Evolutionary conservation across 768 basidiomycete genomes (phyloP).

Genomic region (Tricholoma furcatifolium): DNA sequence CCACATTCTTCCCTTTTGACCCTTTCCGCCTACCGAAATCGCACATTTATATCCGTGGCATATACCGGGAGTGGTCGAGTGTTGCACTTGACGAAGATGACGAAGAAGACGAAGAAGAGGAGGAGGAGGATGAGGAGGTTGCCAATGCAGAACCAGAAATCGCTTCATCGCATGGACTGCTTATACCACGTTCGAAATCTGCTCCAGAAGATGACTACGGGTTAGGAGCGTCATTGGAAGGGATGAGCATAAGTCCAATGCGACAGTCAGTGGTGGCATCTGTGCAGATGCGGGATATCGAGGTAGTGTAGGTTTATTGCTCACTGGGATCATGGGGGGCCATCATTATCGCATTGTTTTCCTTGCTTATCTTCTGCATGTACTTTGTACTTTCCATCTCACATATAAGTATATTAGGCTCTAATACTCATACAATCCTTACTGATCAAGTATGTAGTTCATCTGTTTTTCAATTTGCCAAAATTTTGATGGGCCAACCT

Average conservation of each 20-base stretch:
- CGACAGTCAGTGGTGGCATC: slow-evolving; percentile 13
- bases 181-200: slow-evolving; percentile 16
- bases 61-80: slow-evolving; percentile 89
- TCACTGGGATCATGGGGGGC: neutral
- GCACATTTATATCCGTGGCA: slow-evolving; percentile 67
- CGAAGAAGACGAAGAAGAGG: slow-evolving; percentile 53
- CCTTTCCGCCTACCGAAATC: slow-evolving; percentile 90
- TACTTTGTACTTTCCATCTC: neutral
- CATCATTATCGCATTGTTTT: slow-evolving; percentile 9
- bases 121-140: slow-evolving; percentile 41
- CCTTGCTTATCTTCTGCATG: neutral
- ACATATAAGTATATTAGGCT: no score
- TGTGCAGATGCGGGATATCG: slow-evolving; percentile 16
- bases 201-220: slow-evolving; percentile 41
- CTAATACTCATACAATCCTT: no score
- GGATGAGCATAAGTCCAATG: slow-evolving; percentile 82
- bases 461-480: no score
- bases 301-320: slow-evolving; percentile 10
- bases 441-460: no score
- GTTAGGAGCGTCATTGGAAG: slow-evolving; percentile 67
- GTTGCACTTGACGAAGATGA: slow-evolving; percentile 79
- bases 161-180: slow-evolving; percentile 10
- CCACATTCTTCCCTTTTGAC: slow-evolving; percentile 97
- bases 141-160: slow-evolving; percentile 12
- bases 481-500: no score